These are phyloP conservation scores for Seiridium cupressi DNA, from an alignment of 2,329 filamentous ascomycete species.

Conservation along the genomic window DNA sequence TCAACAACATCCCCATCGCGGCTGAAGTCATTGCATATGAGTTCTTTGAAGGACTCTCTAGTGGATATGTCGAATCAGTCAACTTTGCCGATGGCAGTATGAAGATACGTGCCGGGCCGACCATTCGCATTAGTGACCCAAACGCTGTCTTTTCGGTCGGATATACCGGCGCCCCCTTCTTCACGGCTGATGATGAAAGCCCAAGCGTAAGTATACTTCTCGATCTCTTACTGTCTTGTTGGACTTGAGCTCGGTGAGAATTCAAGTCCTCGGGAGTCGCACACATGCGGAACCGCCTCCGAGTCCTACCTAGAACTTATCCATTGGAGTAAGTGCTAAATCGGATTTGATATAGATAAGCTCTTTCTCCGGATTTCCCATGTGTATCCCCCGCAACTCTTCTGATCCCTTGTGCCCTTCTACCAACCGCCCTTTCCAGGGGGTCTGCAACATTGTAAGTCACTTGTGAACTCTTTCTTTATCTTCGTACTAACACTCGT, in stretches of 20 bases:
- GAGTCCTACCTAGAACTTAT: too few species aligned
- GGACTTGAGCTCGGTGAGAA: too few species aligned
- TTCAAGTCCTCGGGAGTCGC: too few species aligned
- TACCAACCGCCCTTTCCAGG: conserved; percentile 30
- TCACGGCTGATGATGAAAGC: conserved; percentile 46
- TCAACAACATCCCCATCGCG: conserved; percentile 35
- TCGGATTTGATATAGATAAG: conserved; percentile 22
- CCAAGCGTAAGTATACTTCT: conserved; percentile 25
- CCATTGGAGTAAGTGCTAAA: too few species aligned
- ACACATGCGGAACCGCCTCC: too few species aligned
- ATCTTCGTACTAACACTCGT: not conserved
- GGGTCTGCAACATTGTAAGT: conserved; percentile 32
- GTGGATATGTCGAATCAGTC: conserved; percentile 33
- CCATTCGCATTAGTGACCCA: conserved; percentile 38
- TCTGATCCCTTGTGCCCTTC: conserved; percentile 33
- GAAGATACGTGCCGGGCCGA: conserved; percentile 33
- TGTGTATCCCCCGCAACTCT: conserved; percentile 46
- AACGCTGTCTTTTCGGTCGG: conserved; percentile 37
- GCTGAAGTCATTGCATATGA: conserved; percentile 35
- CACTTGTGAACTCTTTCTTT: too few species aligned
- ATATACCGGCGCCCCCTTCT: conserved; percentile 33
- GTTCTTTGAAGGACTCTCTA: conserved; percentile 30
- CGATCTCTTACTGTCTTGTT: too few species aligned
- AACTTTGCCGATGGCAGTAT: conserved; percentile 34
- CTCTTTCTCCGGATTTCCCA: conserved; percentile 47